Evolutionary conservation across 2,329 filamentous ascomycete species (phyloP).

Genomic region (Ophiocordyceps unilateralis): DNA sequence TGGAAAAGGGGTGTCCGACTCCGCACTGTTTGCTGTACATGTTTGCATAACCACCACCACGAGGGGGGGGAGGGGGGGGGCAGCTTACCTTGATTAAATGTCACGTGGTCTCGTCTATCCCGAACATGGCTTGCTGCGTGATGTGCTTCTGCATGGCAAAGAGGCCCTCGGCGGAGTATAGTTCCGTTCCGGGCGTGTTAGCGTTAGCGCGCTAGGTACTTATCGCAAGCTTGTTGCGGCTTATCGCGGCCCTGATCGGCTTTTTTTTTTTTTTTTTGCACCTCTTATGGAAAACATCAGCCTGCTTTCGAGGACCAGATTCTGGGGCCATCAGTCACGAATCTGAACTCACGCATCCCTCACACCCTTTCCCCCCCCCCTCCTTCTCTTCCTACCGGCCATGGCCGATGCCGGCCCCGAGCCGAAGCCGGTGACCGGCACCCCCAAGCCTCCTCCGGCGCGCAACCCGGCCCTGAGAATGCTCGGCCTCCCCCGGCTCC

Average conservation of each 20-base stretch:
- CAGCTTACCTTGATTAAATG: too few species aligned
- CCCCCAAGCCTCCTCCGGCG: conserved; percentile 18
- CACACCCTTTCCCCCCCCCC: neutral
- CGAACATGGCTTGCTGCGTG: too few species aligned
- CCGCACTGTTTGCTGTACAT: neutral
- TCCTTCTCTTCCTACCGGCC: neutral
- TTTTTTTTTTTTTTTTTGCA: neutral
- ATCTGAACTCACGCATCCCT: too few species aligned
- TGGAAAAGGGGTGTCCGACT: neutral
- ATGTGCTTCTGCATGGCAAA: too few species aligned
- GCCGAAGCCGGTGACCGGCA: conserved; percentile 3
- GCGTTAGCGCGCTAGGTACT: neutral
- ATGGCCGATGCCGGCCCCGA: conserved; percentile 1
- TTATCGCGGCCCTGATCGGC: neutral
- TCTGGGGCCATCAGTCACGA: too few species aligned
- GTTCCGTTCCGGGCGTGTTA: neutral
- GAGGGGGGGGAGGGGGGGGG: too few species aligned
- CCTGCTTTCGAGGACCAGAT: neutral
- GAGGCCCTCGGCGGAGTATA: neutral
- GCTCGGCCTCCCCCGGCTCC: conserved; percentile 73
- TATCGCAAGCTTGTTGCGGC: neutral
- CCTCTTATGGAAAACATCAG: neutral
- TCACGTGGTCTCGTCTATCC: neutral
- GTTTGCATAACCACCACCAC: too few species aligned
- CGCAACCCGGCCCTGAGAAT: conserved; percentile 58